Conservation (phyloP, 1,284 basidiomycete species). For the Ganoderma lucidum region DNA sequence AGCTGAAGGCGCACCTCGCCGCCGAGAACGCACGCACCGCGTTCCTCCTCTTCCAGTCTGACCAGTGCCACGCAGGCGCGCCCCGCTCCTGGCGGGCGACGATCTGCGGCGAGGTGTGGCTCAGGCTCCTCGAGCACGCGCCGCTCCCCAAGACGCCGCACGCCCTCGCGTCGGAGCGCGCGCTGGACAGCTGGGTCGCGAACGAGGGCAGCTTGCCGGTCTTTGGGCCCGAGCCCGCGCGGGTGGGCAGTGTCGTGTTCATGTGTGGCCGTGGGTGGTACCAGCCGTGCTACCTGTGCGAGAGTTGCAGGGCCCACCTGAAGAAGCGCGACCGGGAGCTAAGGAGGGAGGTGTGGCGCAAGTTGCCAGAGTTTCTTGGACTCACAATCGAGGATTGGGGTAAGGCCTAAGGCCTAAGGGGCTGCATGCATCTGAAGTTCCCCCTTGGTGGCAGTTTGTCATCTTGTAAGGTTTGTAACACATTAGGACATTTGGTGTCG, state of each 20-base stretch:
- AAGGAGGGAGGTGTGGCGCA: conserved; percentile 12
- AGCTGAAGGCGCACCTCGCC: conserved; percentile 3
- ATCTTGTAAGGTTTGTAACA: no score
- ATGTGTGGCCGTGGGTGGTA: not conserved
- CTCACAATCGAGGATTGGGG: conserved; percentile 6
- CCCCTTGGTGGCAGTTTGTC: no score
- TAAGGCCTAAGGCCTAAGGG: not conserved
- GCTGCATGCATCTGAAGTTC: no score
- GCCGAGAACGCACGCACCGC: conserved; percentile 12
- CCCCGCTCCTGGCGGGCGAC: not conserved
- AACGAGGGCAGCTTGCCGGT: conserved; percentile 3
- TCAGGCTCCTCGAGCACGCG: conserved; percentile 11
- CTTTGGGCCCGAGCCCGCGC: not conserved
- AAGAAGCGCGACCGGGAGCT: conserved; percentile 13
- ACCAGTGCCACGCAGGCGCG: not conserved
- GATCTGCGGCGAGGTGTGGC: conserved; percentile 10
- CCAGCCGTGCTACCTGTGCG: conserved; percentile 8
- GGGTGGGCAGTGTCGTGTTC: not conserved
- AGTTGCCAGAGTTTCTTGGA: conserved; percentile 10
- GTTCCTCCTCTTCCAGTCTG: conserved; percentile 5
- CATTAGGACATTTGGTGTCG: no score
- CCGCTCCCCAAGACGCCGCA: conserved; percentile 8
- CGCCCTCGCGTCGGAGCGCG: conserved; percentile 13
- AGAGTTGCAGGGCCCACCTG: conserved; percentile 9
- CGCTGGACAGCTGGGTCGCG: conserved; percentile 19